A percentile compares a stretch with the other conserved stretches of the same genome.
These are phyloP conservation scores for Carallia pectinifolia DNA, from an alignment of 345 rosid genomes.

Conservation along the genomic window DNA sequence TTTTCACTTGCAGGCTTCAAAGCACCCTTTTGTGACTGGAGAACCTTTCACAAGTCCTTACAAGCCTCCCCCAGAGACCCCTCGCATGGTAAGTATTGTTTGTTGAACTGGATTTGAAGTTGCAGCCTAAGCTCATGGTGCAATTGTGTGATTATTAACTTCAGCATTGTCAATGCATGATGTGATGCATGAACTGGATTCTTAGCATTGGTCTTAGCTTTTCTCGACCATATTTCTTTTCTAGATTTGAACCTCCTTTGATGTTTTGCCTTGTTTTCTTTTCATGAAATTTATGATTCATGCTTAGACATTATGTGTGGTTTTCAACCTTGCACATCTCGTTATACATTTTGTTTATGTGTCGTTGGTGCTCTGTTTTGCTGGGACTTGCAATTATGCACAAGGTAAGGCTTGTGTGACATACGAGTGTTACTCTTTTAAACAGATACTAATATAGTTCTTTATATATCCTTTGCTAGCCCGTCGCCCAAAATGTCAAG, in stretches of 20 bases:
- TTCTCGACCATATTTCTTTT: too few relatives aligned
- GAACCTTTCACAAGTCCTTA: slow-evolving; percentile 95
- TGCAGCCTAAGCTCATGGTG: not conserved
- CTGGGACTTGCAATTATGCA: not conserved
- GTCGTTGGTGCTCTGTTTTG: not conserved
- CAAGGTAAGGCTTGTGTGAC: not conserved
- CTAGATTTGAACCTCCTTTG: too few relatives aligned
- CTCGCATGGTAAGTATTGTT: slow-evolving; percentile 66
- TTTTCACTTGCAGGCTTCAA: slow-evolving; percentile 73
- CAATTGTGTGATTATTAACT: not conserved
- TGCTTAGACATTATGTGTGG: too few relatives aligned
- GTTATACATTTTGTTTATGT: not conserved
- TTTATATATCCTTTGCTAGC: slow-evolving; percentile 37
- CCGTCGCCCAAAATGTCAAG: slow-evolving; percentile 81
- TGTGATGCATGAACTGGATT: too few relatives aligned
- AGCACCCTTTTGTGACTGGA: slow-evolving; percentile 97
- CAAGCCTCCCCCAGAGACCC: slow-evolving; percentile 76
- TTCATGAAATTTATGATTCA: too few relatives aligned
- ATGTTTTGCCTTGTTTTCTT: too few relatives aligned
- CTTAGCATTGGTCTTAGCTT: too few relatives aligned
- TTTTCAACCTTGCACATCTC: not conserved
- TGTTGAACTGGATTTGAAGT: slow-evolving; percentile 6
- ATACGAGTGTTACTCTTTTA: not conserved
- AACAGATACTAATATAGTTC: slow-evolving; percentile 9
- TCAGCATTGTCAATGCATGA: too few relatives aligned